phyloP scores from a whole-genome alignment of 2,329 filamentous ascomycete genomes.

The Colletotrichum sojae region DNA sequence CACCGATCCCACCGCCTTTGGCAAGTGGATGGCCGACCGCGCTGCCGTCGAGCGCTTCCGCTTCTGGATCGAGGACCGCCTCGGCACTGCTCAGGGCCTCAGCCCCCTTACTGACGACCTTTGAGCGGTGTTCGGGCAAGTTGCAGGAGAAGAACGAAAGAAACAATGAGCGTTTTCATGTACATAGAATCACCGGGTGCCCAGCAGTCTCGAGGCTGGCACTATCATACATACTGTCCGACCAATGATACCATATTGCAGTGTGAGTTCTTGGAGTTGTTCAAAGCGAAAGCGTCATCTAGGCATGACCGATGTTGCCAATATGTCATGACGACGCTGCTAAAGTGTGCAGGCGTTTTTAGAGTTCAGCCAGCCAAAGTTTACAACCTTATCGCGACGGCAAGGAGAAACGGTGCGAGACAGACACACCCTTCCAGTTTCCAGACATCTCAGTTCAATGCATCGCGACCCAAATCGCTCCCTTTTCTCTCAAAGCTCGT shows the following conservation, averaged over 20 bases:
- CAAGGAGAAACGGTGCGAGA: too few species aligned
- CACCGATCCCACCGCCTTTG: conserved; percentile 57
- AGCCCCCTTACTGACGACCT: conserved; percentile 50
- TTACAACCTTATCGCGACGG: too few species aligned
- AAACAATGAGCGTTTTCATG: not conserved
- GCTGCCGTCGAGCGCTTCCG: conserved; percentile 56
- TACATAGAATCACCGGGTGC: not conserved
- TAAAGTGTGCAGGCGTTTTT: too few species aligned
- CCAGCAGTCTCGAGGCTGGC: not conserved
- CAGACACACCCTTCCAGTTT: too few species aligned
- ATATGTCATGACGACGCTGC: too few species aligned
- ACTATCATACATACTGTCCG: conserved; percentile 1
- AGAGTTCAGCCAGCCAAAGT: too few species aligned
- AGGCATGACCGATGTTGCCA: too few species aligned
- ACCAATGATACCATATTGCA: not conserved
- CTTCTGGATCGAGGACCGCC: conserved; percentile 57
- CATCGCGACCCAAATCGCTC: too few species aligned
- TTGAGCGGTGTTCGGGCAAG: not conserved
- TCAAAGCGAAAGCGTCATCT: too few species aligned
- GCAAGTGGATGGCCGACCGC: conserved; percentile 58
- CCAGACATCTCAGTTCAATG: too few species aligned
- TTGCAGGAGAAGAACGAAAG: not conserved
- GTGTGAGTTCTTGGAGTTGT: too few species aligned
- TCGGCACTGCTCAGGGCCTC: conserved; percentile 59
- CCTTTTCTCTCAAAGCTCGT: too few species aligned